These are phyloP conservation scores for Salix purpurea DNA, from an alignment of 345 rosid genomes.

Conservation along the genomic window DNA sequence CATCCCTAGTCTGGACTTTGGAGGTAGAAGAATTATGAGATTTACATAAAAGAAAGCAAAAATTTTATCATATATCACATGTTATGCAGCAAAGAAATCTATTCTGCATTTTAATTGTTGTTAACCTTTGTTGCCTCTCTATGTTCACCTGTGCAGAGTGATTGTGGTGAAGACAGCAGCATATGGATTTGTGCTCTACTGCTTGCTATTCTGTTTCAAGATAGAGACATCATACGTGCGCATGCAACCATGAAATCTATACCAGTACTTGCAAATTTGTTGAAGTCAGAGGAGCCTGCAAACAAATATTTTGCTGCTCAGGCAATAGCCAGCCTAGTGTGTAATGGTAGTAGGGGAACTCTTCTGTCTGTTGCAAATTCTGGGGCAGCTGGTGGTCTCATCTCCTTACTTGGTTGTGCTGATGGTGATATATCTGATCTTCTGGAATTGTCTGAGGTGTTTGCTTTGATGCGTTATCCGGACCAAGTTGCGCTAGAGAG, in stretches of 20 bases:
- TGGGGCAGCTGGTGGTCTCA: slow-evolving; percentile 90
- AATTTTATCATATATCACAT: not conserved
- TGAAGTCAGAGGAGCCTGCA: slow-evolving; percentile 87
- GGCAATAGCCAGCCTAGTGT: slow-evolving; percentile 84
- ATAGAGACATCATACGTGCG: slow-evolving; percentile 91
- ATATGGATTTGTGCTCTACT: slow-evolving; percentile 92
- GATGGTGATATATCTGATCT: slow-evolving; percentile 83
- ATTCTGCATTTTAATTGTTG: not conserved
- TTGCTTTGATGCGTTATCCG: slow-evolving; percentile 72
- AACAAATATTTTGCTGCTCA: slow-evolving; percentile 97
- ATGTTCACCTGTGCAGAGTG: slow-evolving; percentile 56
- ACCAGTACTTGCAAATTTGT: slow-evolving; percentile 79
- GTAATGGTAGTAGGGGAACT: slow-evolving; percentile 98
- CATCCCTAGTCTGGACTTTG: not conserved
- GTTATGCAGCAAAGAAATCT: not conserved
- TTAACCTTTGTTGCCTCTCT: slow-evolving; percentile 16
- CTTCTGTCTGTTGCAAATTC: slow-evolving; percentile 97
- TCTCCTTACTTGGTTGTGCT: slow-evolving; percentile 92
- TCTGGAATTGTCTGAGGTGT: slow-evolving; percentile 81
- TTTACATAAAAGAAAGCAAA: not conserved
- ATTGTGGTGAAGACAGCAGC: slow-evolving; percentile 76
- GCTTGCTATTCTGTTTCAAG: slow-evolving; percentile 87
- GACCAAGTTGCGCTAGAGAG: slow-evolving; percentile 99
- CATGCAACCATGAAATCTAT: slow-evolving; percentile 84
- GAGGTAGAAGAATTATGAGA: not conserved